Evolutionary conservation across 352 stramenopile genomes (phyloP).

Genomic region (Halophytophthora polymorphica): DNA sequence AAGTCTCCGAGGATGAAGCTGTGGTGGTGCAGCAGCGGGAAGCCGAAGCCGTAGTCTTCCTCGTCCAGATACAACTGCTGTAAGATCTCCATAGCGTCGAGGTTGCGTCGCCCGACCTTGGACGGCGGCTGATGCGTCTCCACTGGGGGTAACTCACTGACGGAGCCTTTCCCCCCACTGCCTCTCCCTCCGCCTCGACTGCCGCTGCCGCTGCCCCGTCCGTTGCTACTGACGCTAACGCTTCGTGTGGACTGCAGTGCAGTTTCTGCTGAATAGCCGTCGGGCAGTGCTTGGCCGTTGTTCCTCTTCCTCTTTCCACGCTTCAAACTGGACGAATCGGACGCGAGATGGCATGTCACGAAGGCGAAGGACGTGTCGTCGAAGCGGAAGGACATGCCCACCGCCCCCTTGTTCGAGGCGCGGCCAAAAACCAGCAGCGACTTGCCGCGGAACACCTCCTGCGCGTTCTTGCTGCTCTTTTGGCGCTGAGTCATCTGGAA

Average conservation of each 20-base stretch:
- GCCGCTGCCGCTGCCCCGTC: constrained; percentile 9
- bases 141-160: constrained; percentile 4
- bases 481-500: constrained; percentile 68
- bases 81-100: constrained; percentile 79
- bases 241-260: no score
- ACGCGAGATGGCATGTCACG: constrained; percentile 85
- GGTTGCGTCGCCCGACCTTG: constrained; percentile 78
- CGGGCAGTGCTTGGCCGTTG: constrained; percentile 15
- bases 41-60: constrained; percentile 85
- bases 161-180: constrained; percentile 13
- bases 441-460: constrained; percentile 77
- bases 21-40: constrained; percentile 79
- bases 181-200: constrained; percentile 20
- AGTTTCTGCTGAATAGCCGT: no score
- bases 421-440: constrained; percentile 75
- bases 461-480: constrained; percentile 50
- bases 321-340: constrained; percentile 67
- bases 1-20: constrained; percentile 89
- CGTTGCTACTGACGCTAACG: no score
- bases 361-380: constrained; percentile 88
- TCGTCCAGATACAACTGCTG: constrained; percentile 78
- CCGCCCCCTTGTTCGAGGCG: constrained; percentile 88
- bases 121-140: constrained; percentile 39
- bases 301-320: constrained; percentile 27
- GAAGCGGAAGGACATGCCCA: constrained; percentile 86